Base-by-base conservation (phyloP, 2,329 filamentous ascomycete species). In the Claviceps pazoutovae region DNA sequence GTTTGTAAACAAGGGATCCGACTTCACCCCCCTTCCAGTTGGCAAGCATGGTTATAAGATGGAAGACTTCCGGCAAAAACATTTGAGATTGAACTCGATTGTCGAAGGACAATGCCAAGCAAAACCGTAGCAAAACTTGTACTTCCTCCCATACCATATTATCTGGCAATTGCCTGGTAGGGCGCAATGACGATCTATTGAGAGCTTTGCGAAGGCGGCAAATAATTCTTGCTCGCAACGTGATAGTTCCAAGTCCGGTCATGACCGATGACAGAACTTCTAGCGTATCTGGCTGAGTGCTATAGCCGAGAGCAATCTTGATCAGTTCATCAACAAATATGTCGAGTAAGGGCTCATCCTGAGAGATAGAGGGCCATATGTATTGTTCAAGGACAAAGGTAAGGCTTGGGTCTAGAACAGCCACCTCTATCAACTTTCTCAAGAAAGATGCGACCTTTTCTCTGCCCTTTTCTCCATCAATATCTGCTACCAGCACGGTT, bases 61-160 rank as follows among this genome's bases (percentile, higher is more conserved):
- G 82, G 61, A 85, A 85, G 46, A 86, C 72, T 61, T 86, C 82
- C 0, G 82, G 82, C 5, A 86, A 67, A 57, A 80, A 86, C 45
- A 84, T 70, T 62, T 85, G 82, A 4, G 81, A 75, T 62, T 86
- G 82, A 14, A 82, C 74, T 21, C 80, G 78, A 56, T 76, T 82
- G 62, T 84, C 79, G 56, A 86, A 86, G 1, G 82, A 85, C 49
- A 84, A 68, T 1, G 80, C 76, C 14, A 84, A 68, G 55, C 80
- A 84, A 56, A 86, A 82, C 46, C 81, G 78, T 48, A 86, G 68
- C 36, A 86, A 68, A 46, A 84, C 73, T 60, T 81, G 83, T 30
- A 86, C 79, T 63, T 86, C 82, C n/a, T 73, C 67, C 82, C 82
- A 86, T 8, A 84, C 80, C 2, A 75, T 72, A 57, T 85, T 85